These are phyloP conservation scores for Alternaria burnsii DNA, from an alignment of 2,329 filamentous ascomycete species.

Conservation along the genomic window DNA sequence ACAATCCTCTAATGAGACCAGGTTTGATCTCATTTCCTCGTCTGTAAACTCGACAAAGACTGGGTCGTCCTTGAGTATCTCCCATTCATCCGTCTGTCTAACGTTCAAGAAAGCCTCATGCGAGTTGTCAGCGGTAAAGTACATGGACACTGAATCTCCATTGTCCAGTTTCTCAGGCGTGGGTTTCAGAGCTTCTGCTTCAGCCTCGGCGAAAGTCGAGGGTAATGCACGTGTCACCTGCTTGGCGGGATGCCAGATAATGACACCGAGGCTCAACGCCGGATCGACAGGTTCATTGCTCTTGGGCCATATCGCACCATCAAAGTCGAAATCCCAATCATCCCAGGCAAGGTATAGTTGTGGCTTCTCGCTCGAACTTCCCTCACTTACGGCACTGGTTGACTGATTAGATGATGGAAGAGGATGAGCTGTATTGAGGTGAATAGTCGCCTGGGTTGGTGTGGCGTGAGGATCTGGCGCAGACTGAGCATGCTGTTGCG, in stretches of 20 bases:
- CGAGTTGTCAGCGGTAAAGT: constrained; percentile 55
- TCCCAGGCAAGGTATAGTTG: constrained; percentile 48
- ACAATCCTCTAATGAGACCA: constrained; percentile 56
- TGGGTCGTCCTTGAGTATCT: constrained; percentile 59
- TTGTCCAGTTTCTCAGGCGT: constrained; percentile 48
- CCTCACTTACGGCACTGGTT: constrained; percentile 28
- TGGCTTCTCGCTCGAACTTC: constrained; percentile 30
- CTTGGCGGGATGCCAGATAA: constrained; percentile 56
- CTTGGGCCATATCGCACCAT: constrained; percentile 56
- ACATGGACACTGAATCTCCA: constrained; percentile 60
- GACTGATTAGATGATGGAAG: constrained; percentile 21
- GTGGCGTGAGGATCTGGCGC: constrained; percentile 38
- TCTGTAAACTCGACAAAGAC: constrained; percentile 58
- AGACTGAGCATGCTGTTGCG: constrained; percentile 20
- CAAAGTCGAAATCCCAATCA: constrained; percentile 56
- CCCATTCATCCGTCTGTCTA: constrained; percentile 60
- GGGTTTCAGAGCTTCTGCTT: constrained; percentile 53
- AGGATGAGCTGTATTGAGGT: constrained; percentile 25
- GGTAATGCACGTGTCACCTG: constrained; percentile 55
- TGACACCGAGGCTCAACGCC: constrained; percentile 56
- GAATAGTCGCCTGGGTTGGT: constrained; percentile 38
- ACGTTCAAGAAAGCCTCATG: constrained; percentile 58
- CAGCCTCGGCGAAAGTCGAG: constrained; percentile 54
- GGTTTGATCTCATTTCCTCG: constrained; percentile 46
- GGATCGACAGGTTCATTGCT: constrained; percentile 56